These are phyloP conservation scores for Breviolum minutum DNA, from an alignment of 73 alveolate species.

Conservation along the genomic window DNA sequence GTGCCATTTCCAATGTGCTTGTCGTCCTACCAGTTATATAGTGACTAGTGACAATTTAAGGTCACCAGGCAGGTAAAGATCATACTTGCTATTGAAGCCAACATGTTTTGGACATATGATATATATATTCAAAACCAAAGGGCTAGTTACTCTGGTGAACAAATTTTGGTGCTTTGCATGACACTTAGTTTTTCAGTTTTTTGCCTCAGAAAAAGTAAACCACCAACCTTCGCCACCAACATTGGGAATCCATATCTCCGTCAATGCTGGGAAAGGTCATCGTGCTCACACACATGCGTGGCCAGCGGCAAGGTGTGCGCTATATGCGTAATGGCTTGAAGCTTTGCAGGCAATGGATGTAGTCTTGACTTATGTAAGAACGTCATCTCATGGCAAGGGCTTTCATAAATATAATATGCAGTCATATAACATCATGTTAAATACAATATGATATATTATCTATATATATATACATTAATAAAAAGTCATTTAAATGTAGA, in stretches of 20 bases:
- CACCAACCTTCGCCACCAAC: too few species aligned
- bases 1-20: background rate
- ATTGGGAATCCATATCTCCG: too few species aligned
- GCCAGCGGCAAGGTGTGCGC: constrained; percentile 98
- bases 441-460: too few species aligned
- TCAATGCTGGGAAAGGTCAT: constrained; percentile 96
- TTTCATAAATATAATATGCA: background rate
- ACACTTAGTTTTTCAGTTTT: too few species aligned
- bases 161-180: too few species aligned
- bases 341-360: constrained; percentile 96
- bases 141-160: too few species aligned
- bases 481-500: too few species aligned
- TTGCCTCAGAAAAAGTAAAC: too few species aligned
- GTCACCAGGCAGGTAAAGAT: background rate
- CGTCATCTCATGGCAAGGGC: too few species aligned
- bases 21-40: background rate
- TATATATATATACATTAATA: too few species aligned
- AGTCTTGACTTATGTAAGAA: background rate
- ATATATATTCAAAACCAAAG: too few species aligned
- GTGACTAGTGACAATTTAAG: too few species aligned
- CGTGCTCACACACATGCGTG: constrained; percentile 98
- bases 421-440: background rate
- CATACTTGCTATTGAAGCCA: background rate
- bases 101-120: background rate
- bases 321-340: constrained; percentile 99